Base-by-base conservation (phyloP, 2,329 filamentous ascomycete species). In the Septoria petroselini region DNA sequence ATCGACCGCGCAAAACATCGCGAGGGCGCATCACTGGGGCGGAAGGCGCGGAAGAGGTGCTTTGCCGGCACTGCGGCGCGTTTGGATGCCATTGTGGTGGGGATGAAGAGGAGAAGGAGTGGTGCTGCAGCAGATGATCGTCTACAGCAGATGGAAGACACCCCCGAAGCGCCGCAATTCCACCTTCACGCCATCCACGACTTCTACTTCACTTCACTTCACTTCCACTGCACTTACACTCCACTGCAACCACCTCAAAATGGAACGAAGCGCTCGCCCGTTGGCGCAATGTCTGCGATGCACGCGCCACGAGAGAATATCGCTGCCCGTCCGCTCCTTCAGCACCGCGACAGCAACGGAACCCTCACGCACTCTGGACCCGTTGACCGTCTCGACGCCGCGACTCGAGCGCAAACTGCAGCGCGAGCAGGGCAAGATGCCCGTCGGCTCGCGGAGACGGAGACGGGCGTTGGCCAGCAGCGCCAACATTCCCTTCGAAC, bases 401-500 rank as follows among this genome's bases (percentile, higher is more conserved):
- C 50, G 49, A 31, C 41, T 57, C 50, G 86, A 93, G 71, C 77
- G 79, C 57, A 78, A 77, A 54, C 75, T 95, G 46, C 74, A 90
- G 64, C 81, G 80, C 65, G 51, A 60, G 29, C 62, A 62, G 34
- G 85, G 87, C 47, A 63, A 68, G 40, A 77, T 82, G 54, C 89
- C 88, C 44, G 76, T 95, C 62, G 91, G 91, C 42, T 95, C 90
- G 38, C 83, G 91, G 61, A 82, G 91, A 35, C 45, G 57, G 76
- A 85, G 91, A 56, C 85, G 91, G 67, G 72, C 67, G 34, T 58
- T 68, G 19, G 51, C 54, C 7, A 55, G 78, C 63, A 80, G 74
- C 62, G 79, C 74, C 30, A 72, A 78, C 55, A 74, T 95, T 41
- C 89, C 91, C 19, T 96, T 98, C 67, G 89, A 95, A 74, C 86